These are phyloP conservation scores for Solanum gracilifrons DNA, from an alignment of 257 asterid genomes.

Conservation along the genomic window DNA sequence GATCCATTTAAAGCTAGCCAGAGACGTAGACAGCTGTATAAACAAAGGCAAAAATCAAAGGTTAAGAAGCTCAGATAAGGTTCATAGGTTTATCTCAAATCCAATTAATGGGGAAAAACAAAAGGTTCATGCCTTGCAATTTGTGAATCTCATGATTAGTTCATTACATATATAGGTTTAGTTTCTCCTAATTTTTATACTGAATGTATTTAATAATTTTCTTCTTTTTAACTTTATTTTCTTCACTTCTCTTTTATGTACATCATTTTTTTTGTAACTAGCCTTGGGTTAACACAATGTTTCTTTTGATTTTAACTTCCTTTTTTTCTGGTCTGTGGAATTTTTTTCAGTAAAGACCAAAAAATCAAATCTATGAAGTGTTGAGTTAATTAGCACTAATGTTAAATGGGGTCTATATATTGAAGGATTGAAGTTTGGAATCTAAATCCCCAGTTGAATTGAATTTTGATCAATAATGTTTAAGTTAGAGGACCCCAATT, in stretches of 20 bases:
- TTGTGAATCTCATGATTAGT: conserved; percentile 6
- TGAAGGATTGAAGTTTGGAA: not conserved
- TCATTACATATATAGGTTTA: conserved; percentile 1
- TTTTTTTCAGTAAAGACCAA: not conserved
- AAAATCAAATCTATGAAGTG: not conserved
- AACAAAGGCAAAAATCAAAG: conserved; percentile 11
- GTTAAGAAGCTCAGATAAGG: conserved; percentile 7
- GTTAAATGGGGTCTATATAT: not conserved
- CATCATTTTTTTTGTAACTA: not conserved
- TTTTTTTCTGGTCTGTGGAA: not conserved
- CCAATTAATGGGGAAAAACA: not conserved
- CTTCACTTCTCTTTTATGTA: not conserved
- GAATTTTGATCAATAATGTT: not conserved
- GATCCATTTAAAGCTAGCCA: conserved; percentile 47
- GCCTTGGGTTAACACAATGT: not conserved
- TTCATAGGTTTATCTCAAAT: not conserved
- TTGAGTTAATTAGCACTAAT: not conserved
- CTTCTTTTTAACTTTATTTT: not conserved
- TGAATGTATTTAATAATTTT: not conserved
- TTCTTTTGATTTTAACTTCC: not conserved
- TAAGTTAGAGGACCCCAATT: not conserved
- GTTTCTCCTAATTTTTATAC: not conserved
- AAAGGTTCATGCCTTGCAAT: conserved; percentile 4
- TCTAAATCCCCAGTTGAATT: not conserved
- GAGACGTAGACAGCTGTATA: conserved; percentile 15